Base-by-base conservation (phyloP, 2,329 filamentous ascomycete genomes). In the Neofusicoccum laricinum region DNA sequence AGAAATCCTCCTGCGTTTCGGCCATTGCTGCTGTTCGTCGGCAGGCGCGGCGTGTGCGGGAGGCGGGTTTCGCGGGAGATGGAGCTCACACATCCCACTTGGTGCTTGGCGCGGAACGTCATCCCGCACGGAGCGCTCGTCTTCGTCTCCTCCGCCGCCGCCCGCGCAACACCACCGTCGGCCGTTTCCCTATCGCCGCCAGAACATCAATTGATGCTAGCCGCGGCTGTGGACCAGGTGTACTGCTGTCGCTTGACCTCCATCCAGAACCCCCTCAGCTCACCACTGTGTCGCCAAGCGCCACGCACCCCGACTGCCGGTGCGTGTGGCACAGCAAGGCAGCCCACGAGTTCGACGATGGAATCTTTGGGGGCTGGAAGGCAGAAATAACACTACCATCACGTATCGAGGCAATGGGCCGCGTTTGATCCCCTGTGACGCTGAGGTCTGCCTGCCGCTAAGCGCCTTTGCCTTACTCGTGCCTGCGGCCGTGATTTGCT, bases 1-100 rank as follows among this genome's bases (percentile, higher is more conserved):
- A 99, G 72, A 98, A 93, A 74, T 96, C 91, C 40, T 85, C 81
- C 25, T 80, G 62, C 3, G 41, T 19, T 41, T 65, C 64, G 34
- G 17, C 55, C 63, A 64, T 64, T 10, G 25, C 25, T 48, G 21
- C 8, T 6, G 34, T 17, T 6, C 1, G 25, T 30, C 25, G 25
- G 25, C 5, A 7, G 25, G 25, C 25, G 25, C 25, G 25, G 25
- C 25, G 25, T 30, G 25, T 30, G 25, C 25, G 25, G 25, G 25
- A 30, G 25, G 5, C 25, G 25, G 7, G 25, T 6, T 30, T 30
- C 25, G 41, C 34, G 40, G 40, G 36, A 41, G 11, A 2, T 15
- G 41, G 30, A 45, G 25, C 32, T 49, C 32, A n/a, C 17, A 32
- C 11, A 36, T 14, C 21, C 15, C n/a, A 21, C 55, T 14, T 15